A percentile compares a stretch with the other conserved stretches of the same genome.
Conservation (phyloP, 1,284 basidiomycete species). For the Grifola frondosa region DNA sequence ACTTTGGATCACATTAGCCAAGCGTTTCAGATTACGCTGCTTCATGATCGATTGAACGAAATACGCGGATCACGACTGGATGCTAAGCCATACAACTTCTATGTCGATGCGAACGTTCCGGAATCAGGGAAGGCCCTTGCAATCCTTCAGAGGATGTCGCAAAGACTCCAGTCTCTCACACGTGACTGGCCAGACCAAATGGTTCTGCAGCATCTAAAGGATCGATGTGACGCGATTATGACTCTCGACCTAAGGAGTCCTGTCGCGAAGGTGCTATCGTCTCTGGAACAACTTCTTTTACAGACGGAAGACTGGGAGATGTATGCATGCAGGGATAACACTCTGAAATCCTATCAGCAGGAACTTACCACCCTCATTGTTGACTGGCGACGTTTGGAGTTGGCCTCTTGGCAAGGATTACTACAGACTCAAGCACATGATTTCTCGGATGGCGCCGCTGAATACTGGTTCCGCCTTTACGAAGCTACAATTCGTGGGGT, state of each 20-base stretch:
- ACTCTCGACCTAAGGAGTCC: conserved; percentile 69
- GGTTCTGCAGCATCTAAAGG: conserved; percentile 84
- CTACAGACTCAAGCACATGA: conserved; percentile 69
- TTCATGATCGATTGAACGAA: conserved; percentile 37
- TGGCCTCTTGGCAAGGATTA: conserved; percentile 85
- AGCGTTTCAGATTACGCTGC: conserved; percentile 46
- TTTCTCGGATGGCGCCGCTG: conserved; percentile 65
- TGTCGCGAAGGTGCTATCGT: conserved; percentile 81
- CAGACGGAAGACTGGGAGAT: conserved; percentile 98
- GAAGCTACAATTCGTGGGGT: conserved; percentile 75
- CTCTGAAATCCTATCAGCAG: conserved; percentile 69
- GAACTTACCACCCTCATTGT: conserved; percentile 77
- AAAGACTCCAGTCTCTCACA: conserved; percentile 59
- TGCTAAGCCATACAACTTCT: conserved; percentile 67
- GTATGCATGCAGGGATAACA: conserved; percentile 87
- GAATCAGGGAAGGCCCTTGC: conserved; percentile 65
- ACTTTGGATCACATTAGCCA: conserved; percentile 49
- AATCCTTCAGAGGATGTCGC: conserved; percentile 52
- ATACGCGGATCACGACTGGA: conserved; percentile 27
- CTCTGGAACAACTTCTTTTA: conserved; percentile 83
- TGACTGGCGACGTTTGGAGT: conserved; percentile 88
- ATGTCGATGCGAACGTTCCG: conserved; percentile 68
- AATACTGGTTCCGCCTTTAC: conserved; percentile 94
- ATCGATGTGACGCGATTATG: conserved; percentile 74
- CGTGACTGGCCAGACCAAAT: conserved; percentile 96